phyloP scores from a whole-genome alignment of 768 basidiomycete species.

The Leccinum variicolor region DNA sequence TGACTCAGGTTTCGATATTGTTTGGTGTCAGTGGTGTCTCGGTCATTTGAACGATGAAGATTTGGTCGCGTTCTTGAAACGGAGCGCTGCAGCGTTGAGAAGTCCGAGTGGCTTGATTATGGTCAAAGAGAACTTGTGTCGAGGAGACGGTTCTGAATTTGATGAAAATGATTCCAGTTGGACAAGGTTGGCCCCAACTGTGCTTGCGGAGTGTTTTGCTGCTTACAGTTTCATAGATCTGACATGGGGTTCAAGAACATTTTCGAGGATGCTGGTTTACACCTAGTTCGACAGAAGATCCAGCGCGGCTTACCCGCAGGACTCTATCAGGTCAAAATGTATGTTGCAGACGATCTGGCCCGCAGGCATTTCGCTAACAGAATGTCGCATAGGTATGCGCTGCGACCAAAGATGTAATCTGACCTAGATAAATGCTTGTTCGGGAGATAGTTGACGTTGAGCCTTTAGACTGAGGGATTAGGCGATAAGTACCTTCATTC shows the following conservation, averaged over 20 bases:
- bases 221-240: slow-evolving; percentile 50
- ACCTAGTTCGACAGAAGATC: slow-evolving; percentile 65
- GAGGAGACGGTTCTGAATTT: slow-evolving; percentile 56
- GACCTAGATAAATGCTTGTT: not conserved
- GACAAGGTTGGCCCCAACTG: slow-evolving; percentile 60
- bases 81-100: slow-evolving; percentile 61
- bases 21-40: slow-evolving; percentile 98
- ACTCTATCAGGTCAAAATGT: slow-evolving; percentile 88
- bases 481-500: not conserved
- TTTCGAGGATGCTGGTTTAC: slow-evolving; percentile 73
- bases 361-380: slow-evolving; percentile 7
- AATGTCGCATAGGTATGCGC: slow-evolving; percentile 22
- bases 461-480: not conserved
- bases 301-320: slow-evolving; percentile 84
- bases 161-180: slow-evolving; percentile 89
- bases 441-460: not conserved
- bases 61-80: slow-evolving; percentile 71
- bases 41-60: slow-evolving; percentile 79
- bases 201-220: not conserved
- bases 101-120: slow-evolving; percentile 59
- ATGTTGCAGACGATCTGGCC: slow-evolving; percentile 17
- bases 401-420: slow-evolving; percentile 12
- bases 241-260: slow-evolving; percentile 75
- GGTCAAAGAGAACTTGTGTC: slow-evolving; percentile 89
- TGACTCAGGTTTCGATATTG: slow-evolving; percentile 75